A percentile compares a stretch with the other conserved stretches of the same genome.
These are phyloP conservation scores for Dendryphion nanum DNA, from an alignment of 2,329 filamentous ascomycete species.

Conservation along the genomic window DNA sequence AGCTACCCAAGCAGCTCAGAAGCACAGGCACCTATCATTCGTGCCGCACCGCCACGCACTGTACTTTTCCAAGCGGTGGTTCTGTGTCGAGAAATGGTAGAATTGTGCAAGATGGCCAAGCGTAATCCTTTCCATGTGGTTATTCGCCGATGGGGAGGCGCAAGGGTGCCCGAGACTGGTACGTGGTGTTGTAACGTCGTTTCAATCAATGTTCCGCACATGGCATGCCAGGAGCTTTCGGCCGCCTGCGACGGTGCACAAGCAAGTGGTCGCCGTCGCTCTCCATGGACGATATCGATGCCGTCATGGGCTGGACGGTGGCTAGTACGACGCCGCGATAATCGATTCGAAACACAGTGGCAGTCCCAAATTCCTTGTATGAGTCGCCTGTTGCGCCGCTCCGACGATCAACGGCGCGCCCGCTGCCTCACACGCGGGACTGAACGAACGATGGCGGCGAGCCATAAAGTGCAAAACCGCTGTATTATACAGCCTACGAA, in stretches of 20 bases:
- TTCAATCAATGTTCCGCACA: conserved; percentile 8
- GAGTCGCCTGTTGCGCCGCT: neutral
- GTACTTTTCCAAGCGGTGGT: neutral
- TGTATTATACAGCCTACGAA: no score
- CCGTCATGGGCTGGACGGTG: conserved; percentile 3
- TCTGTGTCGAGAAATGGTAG: neutral
- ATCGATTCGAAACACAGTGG: conserved; percentile 8
- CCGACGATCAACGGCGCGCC: conserved; percentile 24
- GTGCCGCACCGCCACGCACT: no score
- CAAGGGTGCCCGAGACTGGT: conserved; percentile 7
- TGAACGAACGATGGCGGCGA: no score
- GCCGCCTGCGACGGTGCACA: neutral
- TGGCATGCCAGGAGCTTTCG: neutral
- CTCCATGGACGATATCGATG: no score
- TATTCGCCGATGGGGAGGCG: no score
- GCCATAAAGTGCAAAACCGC: no score
- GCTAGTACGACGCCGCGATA: conserved; percentile 17
- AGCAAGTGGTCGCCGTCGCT: neutral
- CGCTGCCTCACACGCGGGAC: no score
- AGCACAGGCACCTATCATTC: neutral
- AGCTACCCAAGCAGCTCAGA: neutral
- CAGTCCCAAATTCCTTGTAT: conserved; percentile 1
- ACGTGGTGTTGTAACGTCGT: conserved; percentile 25
- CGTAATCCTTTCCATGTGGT: no score
- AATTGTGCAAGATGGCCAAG: conserved; percentile 6